Evolutionary conservation across 2,329 filamentous ascomycete species (phyloP), one percentile per base, ranked within the genome.

Genomic region (Ophiognomonia clavigignenti-juglandacearum): DNA sequence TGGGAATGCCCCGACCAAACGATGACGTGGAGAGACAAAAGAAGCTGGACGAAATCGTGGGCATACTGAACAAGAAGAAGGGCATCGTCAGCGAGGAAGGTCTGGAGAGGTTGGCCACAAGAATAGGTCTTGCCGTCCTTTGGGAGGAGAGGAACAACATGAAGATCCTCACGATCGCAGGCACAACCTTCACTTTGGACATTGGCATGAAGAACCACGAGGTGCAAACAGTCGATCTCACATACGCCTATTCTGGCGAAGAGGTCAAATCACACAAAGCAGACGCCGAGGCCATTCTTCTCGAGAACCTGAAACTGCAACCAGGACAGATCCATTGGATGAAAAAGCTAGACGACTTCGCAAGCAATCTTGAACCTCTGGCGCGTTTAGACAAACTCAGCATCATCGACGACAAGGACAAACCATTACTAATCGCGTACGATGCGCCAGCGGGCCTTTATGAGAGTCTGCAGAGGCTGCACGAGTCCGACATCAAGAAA

Each of bases 371-470:
- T 29, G 81, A 86, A 57, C 76, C 78, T 29, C 68, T 93, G 27
- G 82, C 86, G 4, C 74, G 66, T 5, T 66, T 90, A 46, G 88
- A 93, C 61, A 83, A 81, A 56, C 73, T 92, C 43, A 89, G 86
- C 62, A 74, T 80, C 19, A 71, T 77, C 24, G 43, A 41, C 4
- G 29, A 37, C 5, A 34, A 43, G 9, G 42, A 24, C n/a, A 45
- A 38, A 23, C 82, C 81, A 2, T 77, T 78, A 5, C 72, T 92
- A 7, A 88, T 88, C 56, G 87, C 87, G 61, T 86, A 88, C 60
- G 85, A 89, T 60, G 88, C 88, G 0, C 72, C 92, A 37, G 81
- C 80, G 4, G 86, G 86, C 3, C 72, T 95, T 6, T 88, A 85
- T 61, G 77, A 77, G 47, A 87, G 85, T 58, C 68, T 93, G 50